Evolutionary conservation across 768 basidiomycete species (phyloP), one percentile per base, ranked within the genome.

Genomic region (Lactarius trivialis): DNA sequence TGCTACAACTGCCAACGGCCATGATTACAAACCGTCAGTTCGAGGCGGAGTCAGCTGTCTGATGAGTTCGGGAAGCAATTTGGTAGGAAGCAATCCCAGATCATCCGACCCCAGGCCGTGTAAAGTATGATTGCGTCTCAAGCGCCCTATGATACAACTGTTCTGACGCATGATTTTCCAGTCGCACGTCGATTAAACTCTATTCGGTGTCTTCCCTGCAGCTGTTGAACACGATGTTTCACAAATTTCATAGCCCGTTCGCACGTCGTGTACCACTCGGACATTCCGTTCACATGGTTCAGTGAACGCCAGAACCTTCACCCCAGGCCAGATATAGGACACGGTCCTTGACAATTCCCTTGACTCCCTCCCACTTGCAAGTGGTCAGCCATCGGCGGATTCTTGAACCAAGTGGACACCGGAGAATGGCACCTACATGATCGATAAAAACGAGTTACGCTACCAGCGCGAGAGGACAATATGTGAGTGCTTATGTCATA

Each of bases 391-490:
- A 65, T 71, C 67, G 71, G 65, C 76, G n/a, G 75, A 78, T 0
- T 64, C 70, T 26, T 70, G 71, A 0, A 59, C 48, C 70, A 65
- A 3, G 79, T 76, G 19, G 75, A 75, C 62, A n/a, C n/a, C n/a
- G n/a, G 73, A 64, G 72, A 75, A 21, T 93, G 92, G 92, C 78
- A 86, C 65, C 75, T 93, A n/a, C n/a, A n/a, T n/a, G n/a, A 92
- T 92, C 64, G 80, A 87, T 69, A 86, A 80, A 36, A 76, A 79
- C 37, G 80, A 85, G 65, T 73, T 91, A 37, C 76, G 87, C 69
- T 93, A 34, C 92, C 71, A 83, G 93, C 68, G 92, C 93, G 71
- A 90, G 89, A 1, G 89, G 88, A 19, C 91, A 90, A 69, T 88
- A 87, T 71, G 90, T 90, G 61, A 64, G 85, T 76, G 14, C 63